A percentile compares a stretch with the other conserved stretches of the same genome.
These are phyloP conservation scores for Talaromyces pinophilus DNA, from an alignment of 2,329 filamentous ascomycete species.

Conservation along the genomic window DNA sequence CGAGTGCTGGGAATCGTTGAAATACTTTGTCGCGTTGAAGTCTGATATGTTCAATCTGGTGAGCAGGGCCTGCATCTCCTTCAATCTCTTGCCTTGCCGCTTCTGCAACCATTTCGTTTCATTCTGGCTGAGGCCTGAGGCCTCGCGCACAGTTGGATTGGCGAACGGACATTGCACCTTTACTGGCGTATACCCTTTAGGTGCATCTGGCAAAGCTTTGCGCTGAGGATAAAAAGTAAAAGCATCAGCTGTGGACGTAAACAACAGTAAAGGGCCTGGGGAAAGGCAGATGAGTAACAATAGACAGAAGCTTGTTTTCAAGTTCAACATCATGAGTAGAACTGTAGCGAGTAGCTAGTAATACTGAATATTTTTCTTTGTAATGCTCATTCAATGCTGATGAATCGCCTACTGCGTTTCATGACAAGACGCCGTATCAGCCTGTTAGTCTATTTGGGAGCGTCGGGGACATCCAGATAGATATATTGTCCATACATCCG, in stretches of 20 bases:
- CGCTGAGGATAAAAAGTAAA: background rate
- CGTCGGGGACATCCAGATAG: no score
- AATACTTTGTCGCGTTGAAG: conserved; percentile 72
- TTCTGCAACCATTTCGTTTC: conserved; percentile 73
- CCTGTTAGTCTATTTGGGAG: no score
- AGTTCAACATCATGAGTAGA: background rate
- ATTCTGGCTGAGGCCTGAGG: conserved; percentile 62
- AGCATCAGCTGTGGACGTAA: background rate
- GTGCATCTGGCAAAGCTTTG: conserved; percentile 54
- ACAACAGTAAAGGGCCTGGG: background rate
- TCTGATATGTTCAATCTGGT: conserved; percentile 68
- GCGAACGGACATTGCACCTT: conserved; percentile 66
- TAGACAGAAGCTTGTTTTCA: background rate
- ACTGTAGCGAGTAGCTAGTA: no score
- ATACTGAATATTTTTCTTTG: no score
- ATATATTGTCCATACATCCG: no score
- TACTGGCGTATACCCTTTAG: conserved; percentile 71
- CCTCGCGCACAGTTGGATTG: conserved; percentile 67
- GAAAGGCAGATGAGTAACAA: background rate
- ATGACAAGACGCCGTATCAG: no score
- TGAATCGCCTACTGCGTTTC: no score
- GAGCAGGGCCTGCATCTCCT: conserved; percentile 72
- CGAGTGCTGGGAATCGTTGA: conserved; percentile 60
- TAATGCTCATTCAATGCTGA: no score
- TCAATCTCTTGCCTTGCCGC: conserved; percentile 70